A percentile compares a stretch with the other conserved stretches of the same genome.
Evolutionary conservation across 2,329 filamentous ascomycete species (phyloP).

Genomic region (Penicillium hesseltinei): DNA sequence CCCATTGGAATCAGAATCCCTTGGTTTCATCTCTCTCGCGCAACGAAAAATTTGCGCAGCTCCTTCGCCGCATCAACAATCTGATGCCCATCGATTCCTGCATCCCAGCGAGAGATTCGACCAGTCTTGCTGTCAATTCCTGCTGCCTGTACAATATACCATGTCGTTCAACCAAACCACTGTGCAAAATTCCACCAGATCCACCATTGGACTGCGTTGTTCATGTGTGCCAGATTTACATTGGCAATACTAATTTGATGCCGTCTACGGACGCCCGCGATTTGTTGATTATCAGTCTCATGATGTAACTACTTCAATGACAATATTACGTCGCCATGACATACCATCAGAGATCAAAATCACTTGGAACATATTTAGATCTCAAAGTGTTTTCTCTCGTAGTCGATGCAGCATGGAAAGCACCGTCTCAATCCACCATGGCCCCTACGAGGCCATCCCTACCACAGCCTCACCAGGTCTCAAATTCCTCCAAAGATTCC

Average conservation of each 20-base stretch:
- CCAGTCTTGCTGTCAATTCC: not conserved
- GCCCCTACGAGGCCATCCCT: constrained; percentile 20
- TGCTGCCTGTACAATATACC: not conserved
- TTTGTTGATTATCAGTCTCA: not conserved
- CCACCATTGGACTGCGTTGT: not conserved
- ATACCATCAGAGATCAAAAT: not conserved
- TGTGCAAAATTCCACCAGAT: not conserved
- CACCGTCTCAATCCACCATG: constrained; percentile 17
- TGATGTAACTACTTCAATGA: constrained; percentile 6
- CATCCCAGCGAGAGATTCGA: not conserved
- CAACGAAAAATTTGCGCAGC: not conserved
- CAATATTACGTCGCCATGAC: constrained; percentile 4
- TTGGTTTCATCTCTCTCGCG: not conserved
- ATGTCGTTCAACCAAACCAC: not conserved
- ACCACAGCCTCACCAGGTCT: constrained; percentile 18
- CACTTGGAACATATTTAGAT: not conserved
- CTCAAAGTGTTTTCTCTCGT: not conserved
- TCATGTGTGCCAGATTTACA: not conserved
- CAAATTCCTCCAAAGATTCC: constrained; percentile 20
- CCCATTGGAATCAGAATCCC: not conserved
- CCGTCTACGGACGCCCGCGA: not conserved
- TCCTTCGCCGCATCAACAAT: not conserved
- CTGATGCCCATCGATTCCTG: not conserved
- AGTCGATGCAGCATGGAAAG: constrained; percentile 6
- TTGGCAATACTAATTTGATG: not conserved